phyloP scores from a whole-genome alignment of 495 filamentous ascomycete species.

The Aspergillus biplanus region DNA sequence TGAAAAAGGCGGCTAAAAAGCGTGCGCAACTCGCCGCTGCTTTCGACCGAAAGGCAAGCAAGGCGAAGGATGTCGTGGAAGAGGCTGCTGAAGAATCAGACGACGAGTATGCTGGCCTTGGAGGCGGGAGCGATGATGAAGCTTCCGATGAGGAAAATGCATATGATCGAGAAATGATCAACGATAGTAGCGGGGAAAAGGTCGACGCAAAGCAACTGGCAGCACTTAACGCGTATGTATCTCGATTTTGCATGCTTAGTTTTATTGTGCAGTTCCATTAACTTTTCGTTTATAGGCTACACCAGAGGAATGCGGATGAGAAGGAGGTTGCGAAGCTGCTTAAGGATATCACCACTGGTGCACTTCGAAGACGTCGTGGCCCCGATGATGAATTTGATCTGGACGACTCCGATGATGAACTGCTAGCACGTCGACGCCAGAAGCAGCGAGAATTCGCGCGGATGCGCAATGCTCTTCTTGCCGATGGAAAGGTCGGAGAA shows the following conservation, averaged over 20 bases:
- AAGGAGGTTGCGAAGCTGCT: conserved; percentile 87
- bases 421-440: conserved; percentile 71
- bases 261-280: conserved; percentile 17
- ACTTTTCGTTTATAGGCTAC: conserved; percentile 33
- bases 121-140: conserved; percentile 87
- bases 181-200: conserved; percentile 79
- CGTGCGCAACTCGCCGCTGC: conserved; percentile 56
- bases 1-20: conserved; percentile 69
- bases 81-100: conserved; percentile 97
- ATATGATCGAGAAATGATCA: conserved; percentile 79
- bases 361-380: conserved; percentile 76
- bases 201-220: conserved; percentile 80
- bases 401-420: conserved; percentile 85
- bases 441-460: conserved; percentile 88
- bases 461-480: conserved; percentile 86
- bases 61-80: conserved; percentile 83
- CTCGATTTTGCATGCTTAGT: not conserved
- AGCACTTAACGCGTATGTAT: conserved; percentile 83
- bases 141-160: conserved; percentile 70
- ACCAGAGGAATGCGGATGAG: conserved; percentile 57
- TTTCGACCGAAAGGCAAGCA: conserved; percentile 86
- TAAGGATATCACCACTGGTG: conserved; percentile 87
- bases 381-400: conserved; percentile 76
- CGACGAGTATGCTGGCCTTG: conserved; percentile 95
- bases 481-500: conserved; percentile 88